Conservation (phyloP, 257 asterid species). For the Asclepias syriaca region DNA sequence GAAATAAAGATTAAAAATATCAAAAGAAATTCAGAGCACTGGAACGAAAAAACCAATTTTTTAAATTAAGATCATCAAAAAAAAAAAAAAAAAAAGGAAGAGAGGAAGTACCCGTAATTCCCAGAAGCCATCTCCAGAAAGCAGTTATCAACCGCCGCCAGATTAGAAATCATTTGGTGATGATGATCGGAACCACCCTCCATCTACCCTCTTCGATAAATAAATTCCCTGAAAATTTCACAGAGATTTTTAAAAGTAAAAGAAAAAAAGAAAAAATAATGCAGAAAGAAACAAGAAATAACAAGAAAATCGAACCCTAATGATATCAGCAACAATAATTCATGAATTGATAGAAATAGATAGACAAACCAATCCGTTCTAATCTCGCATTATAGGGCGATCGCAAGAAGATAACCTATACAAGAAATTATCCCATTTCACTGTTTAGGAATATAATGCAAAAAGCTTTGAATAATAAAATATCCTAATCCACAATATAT, state of each 20-base stretch:
- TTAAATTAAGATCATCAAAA: not conserved
- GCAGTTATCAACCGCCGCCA: slow-evolving; percentile 12
- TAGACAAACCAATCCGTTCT: not conserved
- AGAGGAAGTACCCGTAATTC: slow-evolving; percentile 37
- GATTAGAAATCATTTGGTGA: slow-evolving; percentile 3
- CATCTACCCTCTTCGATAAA: slow-evolving; percentile 19
- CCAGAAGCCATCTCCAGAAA: slow-evolving; percentile 31
- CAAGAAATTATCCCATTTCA: not conserved
- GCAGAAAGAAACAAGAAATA: not conserved
- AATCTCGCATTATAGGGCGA: slow-evolving; percentile 1
- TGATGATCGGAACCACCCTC: slow-evolving; percentile 22
- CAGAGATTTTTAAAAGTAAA: not conserved
- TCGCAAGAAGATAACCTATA: not conserved
- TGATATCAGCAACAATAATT: not conserved
- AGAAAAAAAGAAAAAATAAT: not conserved
- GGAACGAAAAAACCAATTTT: not conserved
- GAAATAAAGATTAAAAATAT: not conserved
- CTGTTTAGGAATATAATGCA: not conserved
- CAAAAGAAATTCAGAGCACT: not conserved
- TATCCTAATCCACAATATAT: not conserved
- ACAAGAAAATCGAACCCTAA: not conserved
- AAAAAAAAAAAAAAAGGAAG: not conserved
- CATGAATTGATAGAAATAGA: not conserved
- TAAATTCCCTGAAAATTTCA: slow-evolving; percentile 21
- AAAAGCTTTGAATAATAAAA: not conserved